These are phyloP conservation scores for Podaxis rugospora DNA, from an alignment of 768 basidiomycete genomes.

Conservation along the genomic window DNA sequence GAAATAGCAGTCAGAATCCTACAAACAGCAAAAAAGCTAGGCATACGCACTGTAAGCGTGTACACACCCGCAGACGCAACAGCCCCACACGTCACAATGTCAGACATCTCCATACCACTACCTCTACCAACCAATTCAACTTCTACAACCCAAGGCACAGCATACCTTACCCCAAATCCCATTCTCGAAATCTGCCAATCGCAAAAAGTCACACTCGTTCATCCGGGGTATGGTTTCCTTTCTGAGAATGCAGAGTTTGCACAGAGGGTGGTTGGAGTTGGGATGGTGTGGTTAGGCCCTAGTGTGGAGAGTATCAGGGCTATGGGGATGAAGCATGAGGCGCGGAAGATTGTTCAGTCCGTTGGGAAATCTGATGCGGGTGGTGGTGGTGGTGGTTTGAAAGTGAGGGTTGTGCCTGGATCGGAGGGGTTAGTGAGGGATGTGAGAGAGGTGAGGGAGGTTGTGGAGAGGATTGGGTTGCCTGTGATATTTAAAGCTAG, in stretches of 20 bases:
- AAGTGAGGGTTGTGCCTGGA: constrained; percentile 54
- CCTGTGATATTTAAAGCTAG: constrained; percentile 68
- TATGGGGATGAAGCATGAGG: constrained; percentile 65
- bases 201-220: constrained; percentile 44
- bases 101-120: constrained; percentile 38
- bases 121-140: constrained; percentile 19
- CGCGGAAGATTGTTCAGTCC: constrained; percentile 16
- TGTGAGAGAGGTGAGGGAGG: constrained; percentile 34
- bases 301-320: constrained; percentile 38
- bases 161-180: constrained; percentile 34
- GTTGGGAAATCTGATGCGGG: background rate
- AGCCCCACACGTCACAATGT: constrained; percentile 52
- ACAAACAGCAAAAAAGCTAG: constrained; percentile 48
- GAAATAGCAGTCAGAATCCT: constrained; percentile 68
- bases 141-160: constrained; percentile 33
- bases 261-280: constrained; percentile 35
- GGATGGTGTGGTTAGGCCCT: constrained; percentile 58
- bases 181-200: constrained; percentile 41
- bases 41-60: constrained; percentile 50
- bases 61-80: constrained; percentile 57
- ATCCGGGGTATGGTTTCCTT: constrained; percentile 64
- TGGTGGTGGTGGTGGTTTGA: constrained; percentile 24
- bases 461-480: constrained; percentile 42
- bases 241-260: constrained; percentile 62
- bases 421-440: constrained; percentile 42